Conservation (phyloP, 768 basidiomycete genomes). For the Phaeolepiota aurea region DNA sequence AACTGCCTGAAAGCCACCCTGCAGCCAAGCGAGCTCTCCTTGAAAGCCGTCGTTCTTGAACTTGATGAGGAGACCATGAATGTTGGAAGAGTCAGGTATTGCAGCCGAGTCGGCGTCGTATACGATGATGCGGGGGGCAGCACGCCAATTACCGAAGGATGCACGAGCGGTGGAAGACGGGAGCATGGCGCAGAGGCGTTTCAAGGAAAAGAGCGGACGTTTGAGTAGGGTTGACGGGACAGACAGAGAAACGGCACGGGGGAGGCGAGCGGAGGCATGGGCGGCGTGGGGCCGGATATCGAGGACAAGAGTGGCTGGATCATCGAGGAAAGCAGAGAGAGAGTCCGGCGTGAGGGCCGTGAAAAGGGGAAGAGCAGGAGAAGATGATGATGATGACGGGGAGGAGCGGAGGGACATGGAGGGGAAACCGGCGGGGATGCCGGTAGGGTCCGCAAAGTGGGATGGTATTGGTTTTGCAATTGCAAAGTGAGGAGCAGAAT, state of each 20-base stretch:
- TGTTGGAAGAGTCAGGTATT: conserved; percentile 58
- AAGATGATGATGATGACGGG: too few relatives aligned
- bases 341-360: neutral
- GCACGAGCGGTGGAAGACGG: conserved; percentile 46
- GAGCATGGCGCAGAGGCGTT: conserved; percentile 76
- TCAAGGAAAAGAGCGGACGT: conserved; percentile 77
- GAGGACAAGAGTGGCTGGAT: conserved; percentile 53
- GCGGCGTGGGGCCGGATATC: conserved; percentile 85
- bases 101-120: conserved; percentile 73
- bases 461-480: too few relatives aligned
- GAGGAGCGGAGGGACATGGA: too few relatives aligned
- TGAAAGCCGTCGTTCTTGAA: conserved; percentile 46
- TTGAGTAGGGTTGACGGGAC: conserved; percentile 94
- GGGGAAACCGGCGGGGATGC: too few relatives aligned
- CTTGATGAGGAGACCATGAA: conserved; percentile 68
- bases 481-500: too few relatives aligned
- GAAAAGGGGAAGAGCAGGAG: neutral
- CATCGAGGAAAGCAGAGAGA: conserved; percentile 20
- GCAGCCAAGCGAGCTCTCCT: conserved; percentile 69
- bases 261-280: conserved; percentile 57
- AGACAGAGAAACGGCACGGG: conserved; percentile 70
- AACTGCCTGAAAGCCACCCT: conserved; percentile 75
- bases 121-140: conserved; percentile 61
- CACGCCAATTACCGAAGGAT: conserved; percentile 52
- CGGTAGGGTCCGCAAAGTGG: too few relatives aligned